Conservation (phyloP, 345 rosid species). For the Brassica juncea region DNA sequence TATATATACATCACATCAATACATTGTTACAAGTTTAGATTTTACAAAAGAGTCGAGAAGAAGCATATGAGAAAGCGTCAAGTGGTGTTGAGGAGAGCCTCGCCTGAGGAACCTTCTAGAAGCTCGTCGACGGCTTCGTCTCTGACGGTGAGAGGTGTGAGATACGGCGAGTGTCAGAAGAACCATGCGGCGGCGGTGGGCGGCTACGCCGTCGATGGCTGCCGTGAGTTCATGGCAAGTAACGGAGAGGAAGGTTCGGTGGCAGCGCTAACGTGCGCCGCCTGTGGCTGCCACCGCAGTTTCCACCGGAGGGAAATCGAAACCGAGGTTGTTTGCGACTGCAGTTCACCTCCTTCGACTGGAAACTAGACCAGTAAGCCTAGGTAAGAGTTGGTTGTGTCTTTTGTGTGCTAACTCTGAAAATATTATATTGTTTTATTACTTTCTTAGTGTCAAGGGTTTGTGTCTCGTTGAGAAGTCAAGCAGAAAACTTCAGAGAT, state of each 20-base stretch:
- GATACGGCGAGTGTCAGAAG: slow-evolving; percentile 47
- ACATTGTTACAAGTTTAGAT: slow-evolving; percentile 8
- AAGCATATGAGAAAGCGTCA: slow-evolving; percentile 46
- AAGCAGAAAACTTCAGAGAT: background rate
- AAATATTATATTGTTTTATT: slow-evolving; percentile 9
- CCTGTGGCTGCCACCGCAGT: slow-evolving; percentile 77
- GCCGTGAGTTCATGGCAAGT: slow-evolving; percentile 46
- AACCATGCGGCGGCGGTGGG: slow-evolving; percentile 44
- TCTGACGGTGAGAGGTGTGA: slow-evolving; percentile 35
- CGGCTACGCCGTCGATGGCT: slow-evolving; percentile 45
- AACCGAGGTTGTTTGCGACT: slow-evolving; percentile 56
- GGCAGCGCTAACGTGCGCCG: slow-evolving; percentile 60
- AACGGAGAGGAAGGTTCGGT: slow-evolving; percentile 39
- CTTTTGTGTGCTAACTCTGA: slow-evolving; percentile 24
- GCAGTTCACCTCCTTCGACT: slow-evolving; percentile 54
- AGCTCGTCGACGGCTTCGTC: slow-evolving; percentile 38
- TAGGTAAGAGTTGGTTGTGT: slow-evolving; percentile 21
- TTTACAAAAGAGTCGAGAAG: slow-evolving; percentile 3
- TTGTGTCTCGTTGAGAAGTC: slow-evolving; percentile 22
- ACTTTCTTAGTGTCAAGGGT: background rate
- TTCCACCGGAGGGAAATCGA: slow-evolving; percentile 65
- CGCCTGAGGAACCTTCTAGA: slow-evolving; percentile 49
- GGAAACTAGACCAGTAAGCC: slow-evolving; percentile 27
- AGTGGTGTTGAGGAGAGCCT: slow-evolving; percentile 39
- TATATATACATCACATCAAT: background rate